These are phyloP conservation scores for Botrytis sinoallii DNA, from an alignment of 2,329 filamentous ascomycete species.

Conservation along the genomic window DNA sequence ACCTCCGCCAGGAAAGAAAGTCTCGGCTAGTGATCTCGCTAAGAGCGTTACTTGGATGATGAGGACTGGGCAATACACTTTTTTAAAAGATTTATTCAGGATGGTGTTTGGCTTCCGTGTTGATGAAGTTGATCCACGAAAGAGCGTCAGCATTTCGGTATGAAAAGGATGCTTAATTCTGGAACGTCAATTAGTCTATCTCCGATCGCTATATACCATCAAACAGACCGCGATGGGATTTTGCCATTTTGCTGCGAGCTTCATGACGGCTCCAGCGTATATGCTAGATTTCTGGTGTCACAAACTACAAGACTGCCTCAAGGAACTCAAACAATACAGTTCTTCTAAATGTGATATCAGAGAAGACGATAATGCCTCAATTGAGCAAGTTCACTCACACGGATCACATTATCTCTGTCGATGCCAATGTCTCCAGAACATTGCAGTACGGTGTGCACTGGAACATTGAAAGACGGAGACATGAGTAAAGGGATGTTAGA, in stretches of 20 bases:
- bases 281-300: neutral
- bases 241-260: neutral
- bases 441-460: neutral
- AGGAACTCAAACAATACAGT: neutral
- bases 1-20: conserved; percentile 55
- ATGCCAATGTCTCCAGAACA: neutral
- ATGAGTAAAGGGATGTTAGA: too few relatives aligned
- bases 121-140: conserved; percentile 70
- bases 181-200: neutral
- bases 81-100: conserved; percentile 77
- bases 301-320: neutral
- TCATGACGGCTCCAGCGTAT: neutral
- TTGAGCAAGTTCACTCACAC: too few relatives aligned
- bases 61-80: conserved; percentile 68
- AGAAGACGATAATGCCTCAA: neutral
- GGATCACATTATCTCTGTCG: neutral
- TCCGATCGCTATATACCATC: neutral
- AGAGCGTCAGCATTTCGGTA: conserved; percentile 60
- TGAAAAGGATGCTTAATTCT: conserved; percentile 34
- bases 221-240: neutral
- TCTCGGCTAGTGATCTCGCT: conserved; percentile 72
- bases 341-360: neutral
- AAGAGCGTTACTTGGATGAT: conserved; percentile 76
- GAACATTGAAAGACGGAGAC: too few relatives aligned
- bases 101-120: conserved; percentile 81